These are phyloP conservation scores for Phytophthora ramorum DNA, from an alignment of 352 stramenopile genomes.

Conservation along the genomic window DNA sequence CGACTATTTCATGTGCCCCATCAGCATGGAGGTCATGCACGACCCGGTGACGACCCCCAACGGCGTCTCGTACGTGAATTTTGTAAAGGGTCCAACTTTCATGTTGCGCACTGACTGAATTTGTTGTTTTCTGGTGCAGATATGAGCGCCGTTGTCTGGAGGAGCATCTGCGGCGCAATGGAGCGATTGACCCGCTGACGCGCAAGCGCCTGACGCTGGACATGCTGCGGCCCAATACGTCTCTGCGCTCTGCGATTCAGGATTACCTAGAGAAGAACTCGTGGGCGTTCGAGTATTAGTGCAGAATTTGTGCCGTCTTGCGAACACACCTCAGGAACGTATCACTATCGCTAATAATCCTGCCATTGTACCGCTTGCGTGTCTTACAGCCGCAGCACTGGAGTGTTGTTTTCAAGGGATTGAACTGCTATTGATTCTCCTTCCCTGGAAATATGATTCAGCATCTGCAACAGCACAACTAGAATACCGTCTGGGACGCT, in stretches of 20 bases:
- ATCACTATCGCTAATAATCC: constrained; percentile 8
- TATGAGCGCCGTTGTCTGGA: constrained; percentile 78
- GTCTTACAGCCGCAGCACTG: not conserved
- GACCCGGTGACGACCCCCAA: constrained; percentile 84
- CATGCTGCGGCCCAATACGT: constrained; percentile 79
- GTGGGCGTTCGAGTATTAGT: constrained; percentile 76
- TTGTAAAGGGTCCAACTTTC: constrained; percentile 8
- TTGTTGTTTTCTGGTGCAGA: constrained; percentile 16
- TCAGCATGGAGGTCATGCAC: constrained; percentile 87
- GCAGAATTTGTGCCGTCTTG: not conserved
- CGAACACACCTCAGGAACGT: constrained; percentile 10
- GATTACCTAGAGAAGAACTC: constrained; percentile 78
- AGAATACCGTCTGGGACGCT: too few species aligned
- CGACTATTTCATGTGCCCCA: constrained; percentile 83
- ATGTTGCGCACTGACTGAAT: constrained; percentile 5
- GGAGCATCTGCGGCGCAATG: constrained; percentile 72
- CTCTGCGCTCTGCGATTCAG: constrained; percentile 71
- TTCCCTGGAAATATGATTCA: constrained; percentile 9
- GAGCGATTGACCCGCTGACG: constrained; percentile 74
- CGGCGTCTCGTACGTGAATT: constrained; percentile 66
- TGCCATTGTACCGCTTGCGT: not conserved
- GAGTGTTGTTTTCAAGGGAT: too few species aligned
- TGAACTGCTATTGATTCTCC: too few species aligned
- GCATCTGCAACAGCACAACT: not conserved
- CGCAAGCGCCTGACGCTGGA: constrained; percentile 65